phyloP scores from a whole-genome alignment of 1,284 basidiomycete genomes.

The Volvariella surrecta region DNA sequence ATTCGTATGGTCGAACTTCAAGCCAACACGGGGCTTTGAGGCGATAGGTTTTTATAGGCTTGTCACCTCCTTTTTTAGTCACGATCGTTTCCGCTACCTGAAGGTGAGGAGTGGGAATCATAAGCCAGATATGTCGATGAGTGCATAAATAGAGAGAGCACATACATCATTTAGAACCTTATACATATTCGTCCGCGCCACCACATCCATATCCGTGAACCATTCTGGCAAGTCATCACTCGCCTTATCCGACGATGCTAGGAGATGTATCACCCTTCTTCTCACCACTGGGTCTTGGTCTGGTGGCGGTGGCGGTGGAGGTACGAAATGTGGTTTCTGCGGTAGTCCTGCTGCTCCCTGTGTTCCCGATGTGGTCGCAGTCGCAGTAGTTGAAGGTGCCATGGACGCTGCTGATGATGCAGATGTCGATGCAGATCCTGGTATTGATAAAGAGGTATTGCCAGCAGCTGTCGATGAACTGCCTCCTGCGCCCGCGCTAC shows the following conservation, averaged over 20 bases:
- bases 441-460: neutral
- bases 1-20: slow-evolving; percentile 61
- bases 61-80: slow-evolving; percentile 24
- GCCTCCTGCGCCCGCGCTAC: too few relatives aligned
- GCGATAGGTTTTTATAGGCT: slow-evolving; percentile 34
- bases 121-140: too few relatives aligned
- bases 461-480: too few relatives aligned
- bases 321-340: slow-evolving; percentile 12
- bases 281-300: slow-evolving; percentile 24
- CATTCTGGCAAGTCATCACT: slow-evolving; percentile 34
- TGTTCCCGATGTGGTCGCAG: slow-evolving; percentile 7
- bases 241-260: slow-evolving; percentile 39
- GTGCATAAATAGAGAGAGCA: slow-evolving; percentile 7
- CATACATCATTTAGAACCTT: slow-evolving; percentile 41
- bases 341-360: too few relatives aligned
- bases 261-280: slow-evolving; percentile 42
- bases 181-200: slow-evolving; percentile 28
- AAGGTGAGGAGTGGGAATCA: neutral
- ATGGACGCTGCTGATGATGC: slow-evolving; percentile 8
- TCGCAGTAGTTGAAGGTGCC: slow-evolving; percentile 12
- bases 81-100: slow-evolving; percentile 43
- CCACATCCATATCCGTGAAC: slow-evolving; percentile 27
- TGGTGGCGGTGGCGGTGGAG: slow-evolving; percentile 18
- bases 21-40: slow-evolving; percentile 50
- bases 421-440: neutral